These are phyloP conservation scores for Calocybe cyanea DNA, from an alignment of 768 basidiomycete genomes.

Conservation along the genomic window DNA sequence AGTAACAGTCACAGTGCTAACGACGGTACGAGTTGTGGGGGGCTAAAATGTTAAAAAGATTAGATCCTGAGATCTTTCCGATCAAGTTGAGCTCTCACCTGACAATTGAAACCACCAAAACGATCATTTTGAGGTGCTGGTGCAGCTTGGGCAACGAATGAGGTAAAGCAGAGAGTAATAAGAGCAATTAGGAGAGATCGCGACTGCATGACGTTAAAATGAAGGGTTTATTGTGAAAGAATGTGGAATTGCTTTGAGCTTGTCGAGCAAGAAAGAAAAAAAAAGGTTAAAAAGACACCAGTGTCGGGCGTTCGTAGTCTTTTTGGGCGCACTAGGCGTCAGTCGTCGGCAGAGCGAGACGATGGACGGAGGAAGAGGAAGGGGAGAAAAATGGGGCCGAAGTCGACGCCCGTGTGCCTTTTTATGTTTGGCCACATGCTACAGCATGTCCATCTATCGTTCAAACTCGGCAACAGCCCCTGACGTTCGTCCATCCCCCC, in stretches of 20 bases:
- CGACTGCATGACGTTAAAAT: constrained; percentile 36
- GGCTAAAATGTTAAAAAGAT: constrained; percentile 7
- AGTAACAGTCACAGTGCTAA: constrained; percentile 34
- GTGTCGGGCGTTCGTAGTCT: constrained; percentile 47
- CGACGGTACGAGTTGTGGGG: constrained; percentile 21
- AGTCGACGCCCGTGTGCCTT: constrained; percentile 9
- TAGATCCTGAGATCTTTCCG: not conserved
- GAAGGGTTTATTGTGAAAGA: constrained; percentile 20
- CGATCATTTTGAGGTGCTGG: constrained; percentile 21
- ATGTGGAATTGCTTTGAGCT: constrained; percentile 26
- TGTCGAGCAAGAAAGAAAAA: constrained; percentile 24
- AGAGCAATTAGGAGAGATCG: constrained; percentile 36
- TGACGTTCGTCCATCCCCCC: no score
- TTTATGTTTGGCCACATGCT: constrained; percentile 10
- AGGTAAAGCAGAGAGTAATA: constrained; percentile 34
- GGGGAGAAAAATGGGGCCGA: constrained; percentile 7
- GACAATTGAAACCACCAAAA: constrained; percentile 10
- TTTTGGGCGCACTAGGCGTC: constrained; percentile 40
- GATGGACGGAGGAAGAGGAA: constrained; percentile 8
- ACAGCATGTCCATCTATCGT: constrained; percentile 2
- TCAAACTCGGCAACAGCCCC: no score
- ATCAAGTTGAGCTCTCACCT: no score
- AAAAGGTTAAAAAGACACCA: constrained; percentile 48
- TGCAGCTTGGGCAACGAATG: constrained; percentile 27
- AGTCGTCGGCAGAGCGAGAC: constrained; percentile 21